These are phyloP conservation scores for Penicillium ucsense DNA, from an alignment of 495 filamentous ascomycete genomes.

Conservation along the genomic window DNA sequence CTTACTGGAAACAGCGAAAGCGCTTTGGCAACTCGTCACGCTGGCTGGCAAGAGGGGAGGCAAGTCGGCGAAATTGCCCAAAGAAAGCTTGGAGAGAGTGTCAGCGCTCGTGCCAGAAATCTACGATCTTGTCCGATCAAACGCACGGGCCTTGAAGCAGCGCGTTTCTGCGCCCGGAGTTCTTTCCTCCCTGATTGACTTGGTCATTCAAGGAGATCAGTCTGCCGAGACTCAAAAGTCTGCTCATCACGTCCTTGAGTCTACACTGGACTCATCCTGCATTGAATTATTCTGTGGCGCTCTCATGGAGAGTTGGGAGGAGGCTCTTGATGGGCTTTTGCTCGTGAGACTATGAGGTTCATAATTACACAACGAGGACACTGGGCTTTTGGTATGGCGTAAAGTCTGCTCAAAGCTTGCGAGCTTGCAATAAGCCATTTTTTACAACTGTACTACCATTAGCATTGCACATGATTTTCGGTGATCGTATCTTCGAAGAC, in stretches of 20 bases:
- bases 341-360: slow-evolving; percentile 21
- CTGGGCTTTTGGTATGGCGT: too few species aligned
- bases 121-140: slow-evolving; percentile 24
- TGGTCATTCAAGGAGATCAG: slow-evolving; percentile 21
- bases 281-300: slow-evolving; percentile 35
- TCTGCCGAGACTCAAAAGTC: slow-evolving; percentile 17
- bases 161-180: slow-evolving; percentile 28
- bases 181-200: slow-evolving; percentile 27
- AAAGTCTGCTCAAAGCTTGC: too few species aligned
- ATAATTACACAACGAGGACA: neutral
- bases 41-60: slow-evolving; percentile 23
- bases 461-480: too few species aligned
- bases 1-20: slow-evolving; percentile 33
- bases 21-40: slow-evolving; percentile 20
- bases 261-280: slow-evolving; percentile 24
- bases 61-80: slow-evolving; percentile 26
- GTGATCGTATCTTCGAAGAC: too few species aligned
- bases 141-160: slow-evolving; percentile 27
- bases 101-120: slow-evolving; percentile 17
- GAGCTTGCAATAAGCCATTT: too few species aligned
- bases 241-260: slow-evolving; percentile 22
- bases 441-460: too few species aligned
- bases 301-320: slow-evolving; percentile 41
- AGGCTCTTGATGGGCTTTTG: slow-evolving; percentile 31
- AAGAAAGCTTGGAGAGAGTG: slow-evolving; percentile 23